phyloP scores from a whole-genome alignment of 176 grass and related monocot species.

The Zea luxurians region DNA sequence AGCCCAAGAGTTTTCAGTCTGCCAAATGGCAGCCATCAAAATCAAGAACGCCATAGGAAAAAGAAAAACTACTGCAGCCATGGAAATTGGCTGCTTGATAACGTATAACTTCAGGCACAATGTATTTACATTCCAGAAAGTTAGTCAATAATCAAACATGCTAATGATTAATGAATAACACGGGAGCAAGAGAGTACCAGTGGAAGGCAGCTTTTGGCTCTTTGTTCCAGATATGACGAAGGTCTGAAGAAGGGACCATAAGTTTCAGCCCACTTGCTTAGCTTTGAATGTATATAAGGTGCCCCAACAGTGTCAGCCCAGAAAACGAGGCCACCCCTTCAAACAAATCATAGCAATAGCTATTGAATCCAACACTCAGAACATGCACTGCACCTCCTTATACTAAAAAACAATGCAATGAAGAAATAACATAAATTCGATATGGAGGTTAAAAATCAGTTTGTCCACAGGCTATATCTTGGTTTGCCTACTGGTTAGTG shows the following conservation, averaged over 20 bases:
- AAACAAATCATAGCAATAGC: conserved; percentile 26
- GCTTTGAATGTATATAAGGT: conserved; percentile 70
- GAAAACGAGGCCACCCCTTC: conserved; percentile 87
- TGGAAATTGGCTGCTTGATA: not conserved
- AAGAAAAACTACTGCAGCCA: not conserved
- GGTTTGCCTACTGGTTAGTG: no score
- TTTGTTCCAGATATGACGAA: conserved; percentile 68
- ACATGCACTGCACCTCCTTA: not conserved
- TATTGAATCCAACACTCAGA: conserved; percentile 14
- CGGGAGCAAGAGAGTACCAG: conserved; percentile 49
- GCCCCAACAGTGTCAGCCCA: conserved; percentile 89
- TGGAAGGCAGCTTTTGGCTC: conserved; percentile 54
- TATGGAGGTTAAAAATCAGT: not conserved
- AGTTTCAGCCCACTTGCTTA: conserved; percentile 70
- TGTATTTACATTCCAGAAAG: not conserved
- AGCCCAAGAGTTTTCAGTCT: not conserved
- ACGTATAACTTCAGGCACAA: not conserved
- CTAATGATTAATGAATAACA: not conserved
- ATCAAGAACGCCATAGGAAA: not conserved
- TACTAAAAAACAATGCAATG: not conserved
- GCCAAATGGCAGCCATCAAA: not conserved
- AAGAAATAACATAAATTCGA: not conserved
- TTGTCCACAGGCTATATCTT: not conserved
- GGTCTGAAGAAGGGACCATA: conserved; percentile 86
- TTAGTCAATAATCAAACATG: not conserved